Evolutionary conservation across 805 yeast genomes (phyloP).

Genomic region (Naumovozyma baii): DNA sequence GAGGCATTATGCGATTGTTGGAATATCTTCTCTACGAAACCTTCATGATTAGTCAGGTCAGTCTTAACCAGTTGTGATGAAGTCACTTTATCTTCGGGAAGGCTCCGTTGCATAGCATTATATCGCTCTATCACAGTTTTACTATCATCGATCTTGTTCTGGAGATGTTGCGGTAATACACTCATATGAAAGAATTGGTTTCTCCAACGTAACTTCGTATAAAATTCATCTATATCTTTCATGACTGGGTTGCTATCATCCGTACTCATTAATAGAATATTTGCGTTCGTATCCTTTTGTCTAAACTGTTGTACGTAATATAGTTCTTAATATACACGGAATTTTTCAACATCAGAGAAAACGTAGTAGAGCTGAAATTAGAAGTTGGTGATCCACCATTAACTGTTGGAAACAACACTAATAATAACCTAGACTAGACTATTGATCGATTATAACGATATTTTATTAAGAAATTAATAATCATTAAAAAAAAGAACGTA

Average conservation of each 20-base stretch:
- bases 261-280: neutral
- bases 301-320: no score
- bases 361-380: no score
- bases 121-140: neutral
- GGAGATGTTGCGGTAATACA: slow-evolving; percentile 25
- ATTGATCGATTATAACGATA: no score
- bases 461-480: no score
- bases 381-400: no score
- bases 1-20: slow-evolving; percentile 4
- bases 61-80: neutral
- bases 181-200: slow-evolving; percentile 23
- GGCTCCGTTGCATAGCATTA: neutral
- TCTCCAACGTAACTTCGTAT: slow-evolving; percentile 22
- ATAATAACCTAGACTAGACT: no score
- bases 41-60: neutral
- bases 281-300: no score
- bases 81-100: neutral
- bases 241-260: neutral
- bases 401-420: no score
- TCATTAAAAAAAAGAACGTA: no score
- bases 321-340: no score
- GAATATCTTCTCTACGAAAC: neutral
- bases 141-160: slow-evolving; percentile 18
- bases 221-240: slow-evolving; percentile 17
- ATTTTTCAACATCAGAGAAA: neutral